These are phyloP conservation scores for Hymenoscyphus fraxineus DNA, from an alignment of 2,329 filamentous ascomycete species.

Conservation along the genomic window DNA sequence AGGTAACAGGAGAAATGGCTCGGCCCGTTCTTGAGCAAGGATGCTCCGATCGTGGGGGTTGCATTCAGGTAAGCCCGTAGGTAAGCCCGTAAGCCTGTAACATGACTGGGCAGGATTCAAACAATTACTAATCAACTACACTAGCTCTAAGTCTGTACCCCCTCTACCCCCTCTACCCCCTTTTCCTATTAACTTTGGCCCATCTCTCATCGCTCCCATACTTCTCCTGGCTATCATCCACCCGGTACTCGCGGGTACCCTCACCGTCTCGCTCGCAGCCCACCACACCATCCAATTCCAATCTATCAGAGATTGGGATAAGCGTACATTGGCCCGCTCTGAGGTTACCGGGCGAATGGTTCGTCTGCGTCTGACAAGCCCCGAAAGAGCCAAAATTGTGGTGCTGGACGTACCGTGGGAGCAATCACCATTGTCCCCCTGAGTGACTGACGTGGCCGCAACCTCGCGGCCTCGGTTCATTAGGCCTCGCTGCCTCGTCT, in stretches of 20 bases:
- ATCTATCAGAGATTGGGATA: neutral
- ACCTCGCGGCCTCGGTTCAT: neutral
- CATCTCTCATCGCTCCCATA: neutral
- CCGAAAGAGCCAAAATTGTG: neutral
- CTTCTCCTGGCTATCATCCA: neutral
- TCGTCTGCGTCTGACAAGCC: neutral
- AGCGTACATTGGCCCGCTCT: neutral
- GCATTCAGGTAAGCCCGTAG: neutral
- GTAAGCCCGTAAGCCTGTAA: too few species aligned
- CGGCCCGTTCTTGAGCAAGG: neutral
- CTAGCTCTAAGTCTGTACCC: neutral
- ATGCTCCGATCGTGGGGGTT: too few species aligned
- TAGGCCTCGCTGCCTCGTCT: neutral
- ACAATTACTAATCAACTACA: too few species aligned
- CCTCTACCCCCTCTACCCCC: neutral
- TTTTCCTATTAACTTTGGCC: neutral
- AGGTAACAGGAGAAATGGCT: neutral
- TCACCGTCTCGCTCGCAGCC: neutral
- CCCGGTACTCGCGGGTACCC: neutral
- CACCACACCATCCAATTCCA: neutral
- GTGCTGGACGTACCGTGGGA: neutral
- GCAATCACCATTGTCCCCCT: conserved; percentile 6
- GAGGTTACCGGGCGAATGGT: conserved; percentile 8
- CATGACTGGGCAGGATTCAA: neutral
- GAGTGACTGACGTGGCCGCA: conserved; percentile 9